Conservation (phyloP, 306 rosid genomes). For the Cucurbita moschata region DNA sequence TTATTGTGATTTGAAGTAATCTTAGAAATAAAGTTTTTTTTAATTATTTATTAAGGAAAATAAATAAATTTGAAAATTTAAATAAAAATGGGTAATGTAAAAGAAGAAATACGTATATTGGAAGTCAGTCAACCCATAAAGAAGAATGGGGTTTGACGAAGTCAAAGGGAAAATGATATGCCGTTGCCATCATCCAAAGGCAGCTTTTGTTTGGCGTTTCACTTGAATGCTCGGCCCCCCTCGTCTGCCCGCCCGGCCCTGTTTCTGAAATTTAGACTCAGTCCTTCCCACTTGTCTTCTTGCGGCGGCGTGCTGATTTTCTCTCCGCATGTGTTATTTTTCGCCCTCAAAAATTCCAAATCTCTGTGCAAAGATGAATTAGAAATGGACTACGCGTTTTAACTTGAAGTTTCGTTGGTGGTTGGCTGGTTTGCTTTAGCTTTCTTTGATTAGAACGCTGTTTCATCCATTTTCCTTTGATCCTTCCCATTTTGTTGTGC, state of each 20-base stretch:
- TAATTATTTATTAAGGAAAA: no score
- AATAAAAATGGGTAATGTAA: no score
- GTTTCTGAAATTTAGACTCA: background rate
- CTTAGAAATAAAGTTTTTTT: no score
- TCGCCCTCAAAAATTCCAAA: background rate
- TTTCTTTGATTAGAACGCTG: constrained; percentile 15
- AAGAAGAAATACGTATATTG: no score
- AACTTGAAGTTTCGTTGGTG: constrained; percentile 12
- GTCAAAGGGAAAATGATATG: no score
- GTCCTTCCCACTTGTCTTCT: background rate
- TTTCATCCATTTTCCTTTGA: constrained; percentile 2
- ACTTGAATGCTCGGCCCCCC: no score
- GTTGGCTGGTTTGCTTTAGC: constrained; percentile 15
- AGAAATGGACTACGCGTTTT: constrained; percentile 34
- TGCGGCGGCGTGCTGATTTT: background rate
- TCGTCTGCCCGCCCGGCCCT: background rate
- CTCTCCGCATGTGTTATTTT: background rate
- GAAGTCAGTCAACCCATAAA: no score
- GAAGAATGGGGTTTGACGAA: no score
- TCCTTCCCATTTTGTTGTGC: constrained; percentile 1
- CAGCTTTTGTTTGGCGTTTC: no score
- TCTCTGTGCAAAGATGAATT: background rate
- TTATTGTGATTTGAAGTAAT: no score
- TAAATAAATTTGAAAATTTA: no score
- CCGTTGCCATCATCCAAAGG: no score